A percentile compares a stretch with the other conserved stretches of the same genome.
Evolutionary conservation across 306 rosid species (phyloP).

Genomic region (Inga leiocalycina): DNA sequence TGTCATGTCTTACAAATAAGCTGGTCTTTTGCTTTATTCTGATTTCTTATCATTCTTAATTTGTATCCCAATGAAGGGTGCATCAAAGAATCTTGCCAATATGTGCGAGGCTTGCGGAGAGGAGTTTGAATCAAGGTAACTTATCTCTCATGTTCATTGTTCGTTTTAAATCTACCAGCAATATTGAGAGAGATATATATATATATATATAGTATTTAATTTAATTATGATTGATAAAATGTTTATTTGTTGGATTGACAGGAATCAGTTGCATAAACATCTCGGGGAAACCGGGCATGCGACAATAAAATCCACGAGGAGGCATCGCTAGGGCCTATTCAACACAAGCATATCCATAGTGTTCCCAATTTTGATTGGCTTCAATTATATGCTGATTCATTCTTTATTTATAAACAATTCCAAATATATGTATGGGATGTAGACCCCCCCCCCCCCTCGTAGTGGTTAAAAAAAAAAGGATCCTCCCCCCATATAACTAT

Average conservation of each 20-base stretch:
- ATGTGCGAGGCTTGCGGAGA: slow-evolving; percentile 74
- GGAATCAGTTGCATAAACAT: slow-evolving; percentile 81
- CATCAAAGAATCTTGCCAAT: slow-evolving; percentile 57
- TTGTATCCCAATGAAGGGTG: slow-evolving; percentile 46
- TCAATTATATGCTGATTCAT: slow-evolving; percentile 34
- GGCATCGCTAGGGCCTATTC: slow-evolving; percentile 4
- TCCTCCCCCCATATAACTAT: background rate
- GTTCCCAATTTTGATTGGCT: slow-evolving; percentile 2
- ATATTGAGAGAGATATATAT: background rate
- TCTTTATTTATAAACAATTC: slow-evolving; percentile 38
- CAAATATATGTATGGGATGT: background rate
- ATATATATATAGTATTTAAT: background rate
- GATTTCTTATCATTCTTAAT: slow-evolving; percentile 8
- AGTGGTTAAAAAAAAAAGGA: background rate
- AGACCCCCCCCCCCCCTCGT: background rate
- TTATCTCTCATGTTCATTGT: background rate
- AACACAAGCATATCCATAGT: background rate
- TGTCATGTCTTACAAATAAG: slow-evolving; percentile 19
- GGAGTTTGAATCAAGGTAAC: slow-evolving; percentile 90
- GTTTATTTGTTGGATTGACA: slow-evolving; percentile 41
- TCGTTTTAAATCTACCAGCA: background rate
- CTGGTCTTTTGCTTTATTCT: slow-evolving; percentile 20
- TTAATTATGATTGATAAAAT: background rate
- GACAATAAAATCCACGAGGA: slow-evolving; percentile 55
- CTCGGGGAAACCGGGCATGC: slow-evolving; percentile 87